Conservation (phyloP, 129 eudicot genomes). For the Centella asiatica region DNA sequence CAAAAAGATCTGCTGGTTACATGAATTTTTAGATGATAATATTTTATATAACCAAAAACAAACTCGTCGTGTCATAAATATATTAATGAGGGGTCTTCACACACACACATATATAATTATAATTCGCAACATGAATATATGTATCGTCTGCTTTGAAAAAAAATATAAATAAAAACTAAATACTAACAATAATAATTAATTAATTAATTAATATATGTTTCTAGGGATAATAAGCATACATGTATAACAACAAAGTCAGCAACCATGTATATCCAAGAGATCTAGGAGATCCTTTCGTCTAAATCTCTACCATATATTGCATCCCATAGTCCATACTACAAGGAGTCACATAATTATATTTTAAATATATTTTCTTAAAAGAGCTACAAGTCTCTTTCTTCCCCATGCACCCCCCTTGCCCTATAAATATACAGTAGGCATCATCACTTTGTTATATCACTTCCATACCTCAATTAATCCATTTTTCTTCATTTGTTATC, state of each 20-base stretch:
- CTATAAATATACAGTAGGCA: constrained; percentile 16
- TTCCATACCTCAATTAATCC: constrained; percentile 9
- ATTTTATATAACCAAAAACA: too few relatives aligned
- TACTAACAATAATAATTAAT: too few relatives aligned
- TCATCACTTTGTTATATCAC: constrained; percentile 1
- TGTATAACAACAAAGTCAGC: constrained; percentile 16
- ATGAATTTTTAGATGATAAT: too few relatives aligned
- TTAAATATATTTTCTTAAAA: background rate
- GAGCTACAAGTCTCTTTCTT: background rate
- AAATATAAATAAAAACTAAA: too few relatives aligned
- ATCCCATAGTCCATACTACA: constrained; percentile 20
- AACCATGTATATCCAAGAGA: background rate
- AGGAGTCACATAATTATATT: constrained; percentile 11
- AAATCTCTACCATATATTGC: constrained; percentile 18
- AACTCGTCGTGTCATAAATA: too few relatives aligned
- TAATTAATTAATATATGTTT: too few relatives aligned
- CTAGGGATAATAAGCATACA: background rate
- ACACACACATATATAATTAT: too few relatives aligned
- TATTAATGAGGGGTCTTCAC: too few relatives aligned
- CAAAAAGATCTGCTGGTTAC: too few relatives aligned
- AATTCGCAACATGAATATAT: too few relatives aligned
- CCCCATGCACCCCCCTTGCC: constrained; percentile 7
- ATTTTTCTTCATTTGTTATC: background rate
- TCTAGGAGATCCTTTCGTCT: constrained; percentile 22
- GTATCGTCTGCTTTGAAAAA: too few relatives aligned